Evolutionary conservation across 164 flowering plant species (phyloP).

Genomic region (Magnolia kwangsiensis): DNA sequence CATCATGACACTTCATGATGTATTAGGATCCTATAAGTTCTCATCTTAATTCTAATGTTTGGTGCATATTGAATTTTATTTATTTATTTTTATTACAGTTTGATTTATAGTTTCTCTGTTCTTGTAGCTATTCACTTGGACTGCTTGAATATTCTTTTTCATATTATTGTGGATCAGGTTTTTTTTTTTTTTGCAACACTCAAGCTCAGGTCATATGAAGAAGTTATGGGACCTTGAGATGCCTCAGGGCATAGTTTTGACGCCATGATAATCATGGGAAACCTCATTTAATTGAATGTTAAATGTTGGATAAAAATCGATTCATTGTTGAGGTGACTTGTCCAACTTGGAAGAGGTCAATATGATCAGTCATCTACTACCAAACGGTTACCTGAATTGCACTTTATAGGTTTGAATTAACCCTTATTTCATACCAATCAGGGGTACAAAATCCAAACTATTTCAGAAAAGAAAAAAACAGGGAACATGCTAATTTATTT

Average conservation of each 20-base stretch:
- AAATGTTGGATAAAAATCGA: background rate
- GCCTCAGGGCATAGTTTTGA: background rate
- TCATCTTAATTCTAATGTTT: background rate
- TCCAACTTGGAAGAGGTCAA: background rate
- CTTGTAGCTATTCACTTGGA: background rate
- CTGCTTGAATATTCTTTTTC: too few species aligned
- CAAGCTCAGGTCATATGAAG: background rate
- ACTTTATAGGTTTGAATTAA: background rate
- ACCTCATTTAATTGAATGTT: background rate
- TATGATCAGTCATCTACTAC: too few species aligned
- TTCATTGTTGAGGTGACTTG: background rate
- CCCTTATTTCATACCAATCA: too few species aligned
- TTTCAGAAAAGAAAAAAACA: too few species aligned
- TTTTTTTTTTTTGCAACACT: too few species aligned
- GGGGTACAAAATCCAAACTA: too few species aligned
- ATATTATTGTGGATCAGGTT: background rate
- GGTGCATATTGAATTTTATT: background rate
- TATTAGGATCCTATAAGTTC: too few species aligned
- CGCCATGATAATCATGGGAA: background rate
- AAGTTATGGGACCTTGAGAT: background rate
- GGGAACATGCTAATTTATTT: too few species aligned
- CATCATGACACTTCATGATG: too few species aligned
- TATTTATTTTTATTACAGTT: background rate
- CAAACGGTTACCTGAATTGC: background rate
- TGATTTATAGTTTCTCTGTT: background rate